Evolutionary conservation across 2,329 filamentous ascomycete genomes (phyloP).

Genomic region (Cadophora sp.): DNA sequence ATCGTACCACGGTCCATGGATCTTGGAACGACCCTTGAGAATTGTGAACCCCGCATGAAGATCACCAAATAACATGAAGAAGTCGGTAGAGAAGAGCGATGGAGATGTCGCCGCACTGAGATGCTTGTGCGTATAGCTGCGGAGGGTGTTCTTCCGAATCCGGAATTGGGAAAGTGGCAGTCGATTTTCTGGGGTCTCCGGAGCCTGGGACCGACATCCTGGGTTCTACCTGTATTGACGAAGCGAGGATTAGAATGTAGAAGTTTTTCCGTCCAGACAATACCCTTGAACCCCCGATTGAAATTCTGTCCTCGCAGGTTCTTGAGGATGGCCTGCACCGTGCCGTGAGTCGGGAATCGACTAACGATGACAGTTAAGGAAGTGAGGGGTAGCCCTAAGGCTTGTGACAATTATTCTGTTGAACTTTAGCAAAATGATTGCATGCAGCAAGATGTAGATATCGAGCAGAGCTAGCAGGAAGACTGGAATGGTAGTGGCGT

Average conservation of each 20-base stretch:
- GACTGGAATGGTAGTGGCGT: neutral
- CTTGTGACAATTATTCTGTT: too few relatives aligned
- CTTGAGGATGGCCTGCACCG: neutral
- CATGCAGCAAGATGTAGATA: neutral
- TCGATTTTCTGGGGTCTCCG: too few relatives aligned
- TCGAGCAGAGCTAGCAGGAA: neutral
- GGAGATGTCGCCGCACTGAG: constrained; percentile 1
- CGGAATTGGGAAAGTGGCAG: constrained; percentile 3
- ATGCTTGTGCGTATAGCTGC: constrained; percentile 7
- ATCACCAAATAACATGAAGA: constrained; percentile 2
- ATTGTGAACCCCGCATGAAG: neutral
- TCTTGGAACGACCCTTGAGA: constrained; percentile 7
- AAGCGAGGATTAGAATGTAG: neutral
- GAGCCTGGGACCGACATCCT: constrained; percentile 14
- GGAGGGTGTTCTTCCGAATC: constrained; percentile 5
- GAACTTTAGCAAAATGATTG: neutral
- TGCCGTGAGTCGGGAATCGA: neutral
- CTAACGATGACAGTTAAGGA: neutral
- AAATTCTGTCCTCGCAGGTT: neutral
- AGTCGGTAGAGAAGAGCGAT: neutral
- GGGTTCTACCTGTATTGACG: neutral
- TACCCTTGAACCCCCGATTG: neutral
- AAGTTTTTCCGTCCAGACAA: neutral
- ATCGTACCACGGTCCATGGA: neutral
- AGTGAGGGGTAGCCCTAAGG: neutral